Percentiles rank a stretch among this genome's conserved stretches.
Conservation (phyloP, 768 basidiomycete genomes). For the Suillus hirtellus region DNA sequence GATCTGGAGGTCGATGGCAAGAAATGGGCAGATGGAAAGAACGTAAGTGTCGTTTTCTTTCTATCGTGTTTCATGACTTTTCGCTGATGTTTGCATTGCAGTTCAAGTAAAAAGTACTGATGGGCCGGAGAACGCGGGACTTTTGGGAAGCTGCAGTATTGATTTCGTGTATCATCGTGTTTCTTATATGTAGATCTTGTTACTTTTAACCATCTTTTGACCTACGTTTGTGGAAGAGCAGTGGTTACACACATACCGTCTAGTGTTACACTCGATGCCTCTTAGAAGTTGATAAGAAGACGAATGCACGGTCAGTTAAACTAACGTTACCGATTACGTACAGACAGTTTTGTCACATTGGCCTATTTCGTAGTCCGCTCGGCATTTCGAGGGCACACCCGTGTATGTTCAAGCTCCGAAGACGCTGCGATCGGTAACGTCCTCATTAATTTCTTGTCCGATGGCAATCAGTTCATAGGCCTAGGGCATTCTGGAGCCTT, state of each 20-base stretch:
- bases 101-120: conserved; percentile 31
- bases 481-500: too few species aligned
- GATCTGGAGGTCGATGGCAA: conserved; percentile 87
- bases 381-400: too few species aligned
- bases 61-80: background rate
- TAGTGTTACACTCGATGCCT: background rate
- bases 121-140: background rate
- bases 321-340: too few species aligned
- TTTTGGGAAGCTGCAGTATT: conserved; percentile 1
- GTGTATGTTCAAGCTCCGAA: too few species aligned
- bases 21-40: conserved; percentile 90
- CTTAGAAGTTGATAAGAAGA: background rate
- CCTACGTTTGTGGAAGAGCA: background rate
- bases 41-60: conserved; percentile 52
- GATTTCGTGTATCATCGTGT: conserved; percentile 6
- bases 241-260: background rate
- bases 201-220: background rate
- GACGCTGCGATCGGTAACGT: too few species aligned
- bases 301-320: too few species aligned
- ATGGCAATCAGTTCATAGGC: too few species aligned
- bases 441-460: too few species aligned
- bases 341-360: too few species aligned
- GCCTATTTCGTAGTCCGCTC: too few species aligned
- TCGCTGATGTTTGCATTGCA: conserved; percentile 13
- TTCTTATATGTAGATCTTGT: conserved; percentile 7